phyloP scores from a whole-genome alignment of 352 stramenopile genomes.

The Phytophthora agathidicida region DNA sequence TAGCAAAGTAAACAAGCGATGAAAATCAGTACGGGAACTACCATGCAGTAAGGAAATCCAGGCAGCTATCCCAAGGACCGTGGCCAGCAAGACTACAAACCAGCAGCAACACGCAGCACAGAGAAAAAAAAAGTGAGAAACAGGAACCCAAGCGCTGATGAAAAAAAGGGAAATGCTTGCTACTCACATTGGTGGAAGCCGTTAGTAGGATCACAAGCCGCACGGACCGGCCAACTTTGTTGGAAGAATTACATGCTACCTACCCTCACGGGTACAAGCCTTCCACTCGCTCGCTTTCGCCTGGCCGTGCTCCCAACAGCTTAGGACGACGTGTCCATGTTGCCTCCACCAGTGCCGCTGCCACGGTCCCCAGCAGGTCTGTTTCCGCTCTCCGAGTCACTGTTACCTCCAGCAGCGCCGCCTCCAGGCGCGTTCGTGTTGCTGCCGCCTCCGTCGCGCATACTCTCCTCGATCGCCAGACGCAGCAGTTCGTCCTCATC shows the following conservation, averaged over 20 bases:
- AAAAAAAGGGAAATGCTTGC: slow-evolving; percentile 1
- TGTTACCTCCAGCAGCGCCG: slow-evolving; percentile 52
- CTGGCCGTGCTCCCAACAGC: slow-evolving; percentile 3
- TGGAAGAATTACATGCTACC: slow-evolving; percentile 46
- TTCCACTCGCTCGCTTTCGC: slow-evolving; percentile 17
- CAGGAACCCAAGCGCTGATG: background rate
- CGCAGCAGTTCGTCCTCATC: slow-evolving; percentile 86
- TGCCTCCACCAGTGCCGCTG: slow-evolving; percentile 43
- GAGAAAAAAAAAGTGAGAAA: slow-evolving; percentile 28
- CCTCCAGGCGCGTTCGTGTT: slow-evolving; percentile 39
- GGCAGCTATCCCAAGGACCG: slow-evolving; percentile 9
- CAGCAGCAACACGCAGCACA: slow-evolving; percentile 17
- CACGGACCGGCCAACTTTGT: slow-evolving; percentile 37
- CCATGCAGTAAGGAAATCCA: background rate
- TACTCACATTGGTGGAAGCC: slow-evolving; percentile 30
- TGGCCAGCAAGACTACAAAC: slow-evolving; percentile 27
- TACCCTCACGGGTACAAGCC: slow-evolving; percentile 36
- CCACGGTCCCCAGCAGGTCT: slow-evolving; percentile 30
- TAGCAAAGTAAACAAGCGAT: slow-evolving; percentile 1
- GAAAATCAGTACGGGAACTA: background rate
- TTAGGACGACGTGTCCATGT: slow-evolving; percentile 59
- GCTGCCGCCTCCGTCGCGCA: slow-evolving; percentile 67
- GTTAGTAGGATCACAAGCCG: slow-evolving; percentile 16
- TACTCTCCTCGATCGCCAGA: slow-evolving; percentile 88
- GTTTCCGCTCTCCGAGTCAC: slow-evolving; percentile 32